phyloP scores from a whole-genome alignment of 495 filamentous ascomycete genomes.

The Aspergillus avenaceus region DNA sequence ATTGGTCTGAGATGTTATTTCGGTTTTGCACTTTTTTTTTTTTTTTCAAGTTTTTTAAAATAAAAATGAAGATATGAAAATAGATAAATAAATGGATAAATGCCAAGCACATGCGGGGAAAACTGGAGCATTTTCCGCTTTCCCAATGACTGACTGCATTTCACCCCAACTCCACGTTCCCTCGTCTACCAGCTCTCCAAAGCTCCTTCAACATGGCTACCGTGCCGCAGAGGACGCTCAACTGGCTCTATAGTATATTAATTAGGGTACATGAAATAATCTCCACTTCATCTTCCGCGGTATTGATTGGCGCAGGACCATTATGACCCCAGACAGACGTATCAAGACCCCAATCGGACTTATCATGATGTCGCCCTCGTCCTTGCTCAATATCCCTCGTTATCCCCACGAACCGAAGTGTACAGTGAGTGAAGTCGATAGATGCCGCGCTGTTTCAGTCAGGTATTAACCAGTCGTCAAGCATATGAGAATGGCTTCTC shows the following conservation, averaged over 20 bases:
- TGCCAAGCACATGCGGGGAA: too few species aligned
- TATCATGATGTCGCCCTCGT: constrained; percentile 86
- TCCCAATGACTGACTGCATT: constrained; percentile 5
- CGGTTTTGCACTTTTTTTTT: too few species aligned
- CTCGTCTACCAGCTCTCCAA: too few species aligned
- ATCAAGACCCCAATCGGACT: constrained; percentile 83
- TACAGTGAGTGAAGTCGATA: constrained; percentile 63
- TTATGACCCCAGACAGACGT: constrained; percentile 82
- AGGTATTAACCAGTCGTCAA: constrained; percentile 24
- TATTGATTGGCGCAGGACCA: constrained; percentile 65
- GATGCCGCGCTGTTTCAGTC: not conserved
- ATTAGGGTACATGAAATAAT: constrained; percentile 55
- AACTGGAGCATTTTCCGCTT: too few species aligned
- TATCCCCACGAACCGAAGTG: constrained; percentile 90
- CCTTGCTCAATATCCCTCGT: constrained; percentile 75
- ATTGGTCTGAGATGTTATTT: too few species aligned
- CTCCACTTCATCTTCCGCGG: not conserved
- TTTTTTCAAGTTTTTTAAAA: too few species aligned
- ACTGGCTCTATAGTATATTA: constrained; percentile 91
- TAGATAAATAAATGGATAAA: too few species aligned
- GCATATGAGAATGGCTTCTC: constrained; percentile 87
- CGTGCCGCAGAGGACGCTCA: constrained; percentile 82
- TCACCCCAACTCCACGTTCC: constrained; percentile 7
- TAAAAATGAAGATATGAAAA: too few species aligned
- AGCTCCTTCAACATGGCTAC: constrained; percentile 54